Percentiles rank a stretch among this genome's conserved stretches.
phyloP scores from a whole-genome alignment of 768 basidiomycete genomes.

The Lepiota brunneoincarnata region DNA sequence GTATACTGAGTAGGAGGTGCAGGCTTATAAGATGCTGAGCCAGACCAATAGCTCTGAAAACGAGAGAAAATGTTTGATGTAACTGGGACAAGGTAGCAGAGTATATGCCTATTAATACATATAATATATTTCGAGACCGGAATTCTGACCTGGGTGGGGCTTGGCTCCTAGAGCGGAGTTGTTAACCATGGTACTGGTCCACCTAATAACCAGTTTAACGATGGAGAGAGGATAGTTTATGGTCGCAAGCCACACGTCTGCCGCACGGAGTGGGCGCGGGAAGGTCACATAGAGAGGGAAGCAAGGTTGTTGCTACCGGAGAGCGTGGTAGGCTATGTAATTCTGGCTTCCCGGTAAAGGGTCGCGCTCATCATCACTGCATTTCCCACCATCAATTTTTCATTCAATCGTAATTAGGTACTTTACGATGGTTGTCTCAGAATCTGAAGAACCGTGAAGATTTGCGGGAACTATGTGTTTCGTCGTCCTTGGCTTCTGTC shows the following conservation, averaged over 20 bases:
- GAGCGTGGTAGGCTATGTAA: background rate
- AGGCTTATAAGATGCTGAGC: background rate
- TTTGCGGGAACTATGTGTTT: background rate
- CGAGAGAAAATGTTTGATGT: constrained; percentile 2
- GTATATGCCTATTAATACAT: background rate
- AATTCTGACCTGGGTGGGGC: constrained; percentile 2
- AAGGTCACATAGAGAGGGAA: constrained; percentile 1
- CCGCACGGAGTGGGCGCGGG: background rate
- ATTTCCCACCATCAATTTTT: background rate
- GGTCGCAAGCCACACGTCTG: constrained; percentile 8
- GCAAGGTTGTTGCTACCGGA: background rate
- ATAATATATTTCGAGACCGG: background rate
- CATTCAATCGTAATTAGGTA: background rate
- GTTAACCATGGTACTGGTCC: background rate
- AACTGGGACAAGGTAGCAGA: background rate
- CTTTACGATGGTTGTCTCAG: background rate
- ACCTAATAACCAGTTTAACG: background rate
- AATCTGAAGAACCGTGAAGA: constrained; percentile 7
- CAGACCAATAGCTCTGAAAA: constrained; percentile 2
- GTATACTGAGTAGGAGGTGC: background rate
- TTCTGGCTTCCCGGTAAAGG: no score
- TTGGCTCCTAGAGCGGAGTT: background rate
- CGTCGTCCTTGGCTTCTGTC: background rate
- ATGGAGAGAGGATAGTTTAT: background rate
- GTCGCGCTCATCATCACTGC: background rate